Base-by-base conservation (phyloP, 352 stramenopile genomes). In the Phytophthora idaei region DNA sequence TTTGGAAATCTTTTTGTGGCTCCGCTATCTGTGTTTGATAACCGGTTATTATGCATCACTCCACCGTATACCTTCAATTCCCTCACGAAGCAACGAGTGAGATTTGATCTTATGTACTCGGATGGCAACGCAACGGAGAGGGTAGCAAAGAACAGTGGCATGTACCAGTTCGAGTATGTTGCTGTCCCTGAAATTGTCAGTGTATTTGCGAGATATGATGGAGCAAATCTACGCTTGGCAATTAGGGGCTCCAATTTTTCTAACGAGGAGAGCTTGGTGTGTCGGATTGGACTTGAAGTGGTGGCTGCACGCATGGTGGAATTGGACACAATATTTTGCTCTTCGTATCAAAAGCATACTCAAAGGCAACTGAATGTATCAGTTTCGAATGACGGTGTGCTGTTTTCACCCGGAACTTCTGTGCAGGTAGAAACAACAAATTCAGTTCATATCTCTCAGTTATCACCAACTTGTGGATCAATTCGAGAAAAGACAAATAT, bases 311-410 rank as follows among this genome's bases (percentile, higher is more conserved):
- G 39, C 17, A 31, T 69, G 7, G n/a, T 57, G 9, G 39, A 62
- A 5, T 4, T 8, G 11, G 60, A 73, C 32, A 64, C 17, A n/a
- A 14, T 79, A 44, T 11, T 28, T 10, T 77, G 71, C 25, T 53
- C 29, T 17, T 54, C 28, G 10, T 45, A 59, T 28, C 48, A 14
- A 7, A 14, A 31, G 17, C 52, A 32, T 44, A 29, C 6, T 21
- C 1, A 47, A 15, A 52, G 41, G 1, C 42, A 70, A 37, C 12
- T 81, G 34, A 51, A 47, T 41, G 52, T 83, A 32, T 64, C 77
- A 11, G 57, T 78, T 27, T 77, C 73, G 2, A 82, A 82, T 55
- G 67, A 83, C 15, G 69, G 72, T 0, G 10, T 68, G 3, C 5
- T 63, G 14, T 85, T 74, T 61, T 83, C 77, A 31, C 2, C 31